Evolutionary conservation across 1,139 yeast genomes (phyloP), one percentile per base, ranked within the genome.

Genomic region (Yamadazyma aaseri): DNA sequence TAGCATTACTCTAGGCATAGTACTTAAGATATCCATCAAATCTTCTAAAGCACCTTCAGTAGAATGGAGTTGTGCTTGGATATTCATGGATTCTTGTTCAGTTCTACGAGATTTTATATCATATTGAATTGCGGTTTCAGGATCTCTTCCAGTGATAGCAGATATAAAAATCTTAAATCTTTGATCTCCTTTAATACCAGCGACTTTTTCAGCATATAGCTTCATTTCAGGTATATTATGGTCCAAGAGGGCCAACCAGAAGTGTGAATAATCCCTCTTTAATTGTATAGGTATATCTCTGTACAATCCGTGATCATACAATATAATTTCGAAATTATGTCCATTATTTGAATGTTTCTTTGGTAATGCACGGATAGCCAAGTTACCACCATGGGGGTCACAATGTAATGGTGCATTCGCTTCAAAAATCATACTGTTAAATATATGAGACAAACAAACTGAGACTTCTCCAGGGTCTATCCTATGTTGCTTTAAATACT

Each of bases 351-450:
- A 45, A 8, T 40, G 31, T 5, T 43, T 31, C 29, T 55, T 38
- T 17, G 52, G 51, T 5, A 67, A 50, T 2, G 73, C 60, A 36
- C 89, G 65, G 14, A 92, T 86, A 0, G 97, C 96, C 42, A 92
- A 67, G 50, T 92, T 94, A 1, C 99, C 99, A 10, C 96, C 96
- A 57, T 92, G 99, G 1, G 98, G 98, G 56, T 92, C 99, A 63
- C 98, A 92, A 56, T 92, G 99, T 33, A 92, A 76, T 0, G 90
- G 89, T 12, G 87, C 96, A 18, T 79, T 81, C 0, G 96, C 95
- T 1, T 95, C 84, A 63, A 92, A 92, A 29, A 94, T 87, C 99
- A 92, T 92, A 53, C 81, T 82, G 63, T 90, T 87, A 67, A 92
- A 92, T 18, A 87, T 80, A 51, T 90, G 96, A 0, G 97, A 81